These are phyloP conservation scores for Odonthalia washingtoniensis DNA, from an alignment of 31 red algal genomes.

Conservation along the genomic window DNA sequence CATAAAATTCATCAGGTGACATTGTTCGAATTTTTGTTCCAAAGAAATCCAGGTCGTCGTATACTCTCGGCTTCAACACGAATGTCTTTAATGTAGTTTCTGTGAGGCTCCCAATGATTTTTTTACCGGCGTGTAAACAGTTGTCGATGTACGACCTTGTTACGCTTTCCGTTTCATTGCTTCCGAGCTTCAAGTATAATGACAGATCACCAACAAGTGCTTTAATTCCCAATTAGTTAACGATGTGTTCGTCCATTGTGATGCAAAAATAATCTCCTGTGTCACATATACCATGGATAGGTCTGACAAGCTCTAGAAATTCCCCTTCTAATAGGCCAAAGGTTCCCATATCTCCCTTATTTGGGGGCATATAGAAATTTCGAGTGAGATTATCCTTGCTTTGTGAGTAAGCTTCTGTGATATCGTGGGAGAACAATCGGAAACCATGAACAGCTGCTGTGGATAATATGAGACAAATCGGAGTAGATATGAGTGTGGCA, in stretches of 20 bases:
- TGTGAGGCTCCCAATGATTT: background rate
- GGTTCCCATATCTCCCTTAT: background rate
- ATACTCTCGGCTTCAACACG: background rate
- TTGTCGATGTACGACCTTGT: conserved; percentile 31
- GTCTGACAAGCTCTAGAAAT: background rate
- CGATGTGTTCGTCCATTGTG: background rate
- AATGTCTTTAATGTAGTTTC: background rate
- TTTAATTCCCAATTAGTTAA: background rate
- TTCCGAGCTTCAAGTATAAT: background rate
- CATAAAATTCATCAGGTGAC: background rate
- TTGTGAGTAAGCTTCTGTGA: background rate
- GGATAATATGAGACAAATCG: background rate
- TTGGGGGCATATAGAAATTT: background rate
- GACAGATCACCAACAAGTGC: background rate
- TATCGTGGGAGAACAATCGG: background rate
- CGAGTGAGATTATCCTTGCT: background rate
- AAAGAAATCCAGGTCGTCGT: conserved; percentile 17
- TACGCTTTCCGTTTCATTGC: background rate
- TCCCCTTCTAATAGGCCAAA: background rate
- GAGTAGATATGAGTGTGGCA: background rate
- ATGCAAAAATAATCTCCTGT: background rate
- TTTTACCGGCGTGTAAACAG: background rate
- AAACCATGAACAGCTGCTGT: background rate
- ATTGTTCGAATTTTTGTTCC: conserved; percentile 8
- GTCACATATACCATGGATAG: background rate